Base-by-base conservation (phyloP, 768 basidiomycete species). In the Harrya chromipes region DNA sequence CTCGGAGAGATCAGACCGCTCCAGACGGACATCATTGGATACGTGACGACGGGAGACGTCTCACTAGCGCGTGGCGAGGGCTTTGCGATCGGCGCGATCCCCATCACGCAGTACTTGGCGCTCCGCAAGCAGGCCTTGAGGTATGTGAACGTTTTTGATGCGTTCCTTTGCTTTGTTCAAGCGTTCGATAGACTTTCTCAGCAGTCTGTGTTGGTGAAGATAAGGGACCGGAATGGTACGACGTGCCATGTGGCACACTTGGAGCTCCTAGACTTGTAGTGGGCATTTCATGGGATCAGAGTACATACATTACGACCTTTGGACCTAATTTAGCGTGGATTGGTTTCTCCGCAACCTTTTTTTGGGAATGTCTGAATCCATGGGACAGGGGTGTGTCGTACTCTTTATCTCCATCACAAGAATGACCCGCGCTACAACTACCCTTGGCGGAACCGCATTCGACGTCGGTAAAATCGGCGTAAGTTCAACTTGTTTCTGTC, bases 51-150 rank as follows among this genome's bases (percentile, higher is more conserved):
- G 3, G 94, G 94, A 0, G 84, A 83, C 52, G 87, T 80, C 63
- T 94, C 94, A 2, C 75, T 97, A 8, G 76, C 82, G 0, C 78
- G 83, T 24, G 94, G 94, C 0, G 71, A 79, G 50, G 93, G 90
- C 0, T 81, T 82, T 58, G 94, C 81, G 3, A 74, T 97, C 12
- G 95, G 84, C 16, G 81, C 84, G 0, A 68, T 97, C 16, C 72
- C 89, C 4, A 62, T 94, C 12, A 59, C 65, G 23, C 70, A 70
- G 46, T 69, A 83, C 31, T 56, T 85, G 21, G 74, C 78, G 31
- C 64, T 87, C 17, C 66, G 73, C 49, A 72, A 78, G 49, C 85
- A 86, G 53, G 68, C 73, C 4, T 49, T 64, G 46, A 66, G 72
- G 75, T 74, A 19, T 5, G 67, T 49, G 0, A 10, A 12, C 17